Conservation (phyloP, 1,284 basidiomycete species). For the Cryptococcus sp. region DNA sequence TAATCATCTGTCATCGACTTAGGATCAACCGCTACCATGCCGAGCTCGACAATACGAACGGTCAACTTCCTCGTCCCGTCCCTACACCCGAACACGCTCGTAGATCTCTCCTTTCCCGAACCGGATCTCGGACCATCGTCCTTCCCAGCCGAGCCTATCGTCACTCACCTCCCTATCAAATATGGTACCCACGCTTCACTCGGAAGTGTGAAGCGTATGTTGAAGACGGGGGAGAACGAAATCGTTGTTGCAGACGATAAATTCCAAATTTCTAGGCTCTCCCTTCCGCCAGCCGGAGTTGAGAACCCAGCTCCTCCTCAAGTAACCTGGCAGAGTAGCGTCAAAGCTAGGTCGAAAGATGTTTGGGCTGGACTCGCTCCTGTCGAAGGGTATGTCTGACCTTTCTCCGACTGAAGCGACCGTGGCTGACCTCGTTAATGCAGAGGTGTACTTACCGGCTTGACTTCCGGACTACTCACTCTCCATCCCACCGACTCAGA, state of each 20-base stretch:
- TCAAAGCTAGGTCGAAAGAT: slow-evolving; percentile 26
- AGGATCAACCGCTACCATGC: no score
- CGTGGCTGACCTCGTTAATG: not conserved
- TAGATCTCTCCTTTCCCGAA: slow-evolving; percentile 45
- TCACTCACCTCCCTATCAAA: slow-evolving; percentile 45
- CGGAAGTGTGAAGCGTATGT: slow-evolving; percentile 41
- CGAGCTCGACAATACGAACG: slow-evolving; percentile 20
- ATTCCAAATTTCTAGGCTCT: slow-evolving; percentile 38
- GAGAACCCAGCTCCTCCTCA: slow-evolving; percentile 26
- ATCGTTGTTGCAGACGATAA: slow-evolving; percentile 42
- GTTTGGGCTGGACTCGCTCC: slow-evolving; percentile 40
- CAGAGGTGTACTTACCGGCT: slow-evolving; percentile 40
- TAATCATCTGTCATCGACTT: no score
- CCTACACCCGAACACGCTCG: slow-evolving; percentile 46
- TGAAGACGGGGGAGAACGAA: slow-evolving; percentile 20
- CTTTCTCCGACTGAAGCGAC: not conserved
- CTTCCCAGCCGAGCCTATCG: slow-evolving; percentile 37
- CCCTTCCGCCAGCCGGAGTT: slow-evolving; percentile 15
- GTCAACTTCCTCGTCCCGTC: slow-evolving; percentile 49
- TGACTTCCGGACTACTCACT: slow-evolving; percentile 44
- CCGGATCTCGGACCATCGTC: slow-evolving; percentile 24
- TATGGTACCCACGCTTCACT: slow-evolving; percentile 38
- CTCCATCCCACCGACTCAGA: slow-evolving; percentile 10
- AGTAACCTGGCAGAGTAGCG: slow-evolving; percentile 22
- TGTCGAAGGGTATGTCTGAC: slow-evolving; percentile 21